Evolutionary conservation across 2,329 filamentous ascomycete genomes (phyloP).

Genomic region (Hymenoscyphus occultus): DNA sequence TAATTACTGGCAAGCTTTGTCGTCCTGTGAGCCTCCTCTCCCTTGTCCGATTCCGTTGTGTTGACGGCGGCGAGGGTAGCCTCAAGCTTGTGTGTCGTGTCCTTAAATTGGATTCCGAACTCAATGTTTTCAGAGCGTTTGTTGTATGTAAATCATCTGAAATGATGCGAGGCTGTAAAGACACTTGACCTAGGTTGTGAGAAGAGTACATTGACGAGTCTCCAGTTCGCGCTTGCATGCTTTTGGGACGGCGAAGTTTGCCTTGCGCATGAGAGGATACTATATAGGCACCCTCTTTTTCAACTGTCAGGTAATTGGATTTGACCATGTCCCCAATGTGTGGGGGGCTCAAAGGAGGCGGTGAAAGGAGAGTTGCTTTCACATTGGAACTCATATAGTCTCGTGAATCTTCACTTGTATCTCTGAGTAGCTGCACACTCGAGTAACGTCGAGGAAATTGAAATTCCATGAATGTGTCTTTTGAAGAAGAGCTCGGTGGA

Average conservation of each 20-base stretch:
- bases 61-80: background rate
- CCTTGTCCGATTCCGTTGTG: background rate
- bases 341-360: conserved; percentile 12
- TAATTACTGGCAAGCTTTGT: conserved; percentile 30
- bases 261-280: background rate
- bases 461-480: conserved; percentile 19
- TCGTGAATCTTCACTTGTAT: conserved; percentile 4
- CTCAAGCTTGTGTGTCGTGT: background rate
- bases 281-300: background rate
- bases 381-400: conserved; percentile 2
- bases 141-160: background rate
- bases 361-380: conserved; percentile 8
- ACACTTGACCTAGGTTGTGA: conserved; percentile 44
- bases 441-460: conserved; percentile 25
- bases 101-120: background rate
- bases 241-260: conserved; percentile 24
- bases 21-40: conserved; percentile 23
- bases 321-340: background rate
- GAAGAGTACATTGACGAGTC: background rate
- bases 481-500: conserved; percentile 15
- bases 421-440: conserved; percentile 22
- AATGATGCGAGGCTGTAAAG: conserved; percentile 23
- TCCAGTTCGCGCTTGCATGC: conserved; percentile 23
- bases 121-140: background rate
- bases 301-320: background rate